Percentiles rank a stretch among this genome's conserved stretches.
Evolutionary conservation across 306 rosid species (phyloP).

Genomic region (Fragaria iinumae): DNA sequence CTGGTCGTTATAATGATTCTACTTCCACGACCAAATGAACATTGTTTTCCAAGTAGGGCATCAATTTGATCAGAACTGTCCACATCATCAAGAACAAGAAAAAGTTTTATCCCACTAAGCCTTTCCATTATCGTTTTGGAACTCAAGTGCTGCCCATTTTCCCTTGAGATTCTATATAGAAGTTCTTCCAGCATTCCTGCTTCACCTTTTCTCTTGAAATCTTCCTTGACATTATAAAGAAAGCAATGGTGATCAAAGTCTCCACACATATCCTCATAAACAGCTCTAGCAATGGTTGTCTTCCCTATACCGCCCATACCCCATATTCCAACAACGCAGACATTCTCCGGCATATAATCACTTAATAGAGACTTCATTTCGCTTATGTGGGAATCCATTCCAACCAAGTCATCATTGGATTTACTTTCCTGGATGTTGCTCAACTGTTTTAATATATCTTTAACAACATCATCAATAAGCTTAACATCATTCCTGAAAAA

Average conservation of each 20-base stretch:
- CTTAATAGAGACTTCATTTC: neutral
- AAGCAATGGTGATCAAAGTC: constrained; percentile 19
- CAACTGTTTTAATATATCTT: neutral
- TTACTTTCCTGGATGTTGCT: neutral
- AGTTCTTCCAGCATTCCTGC: constrained; percentile 18
- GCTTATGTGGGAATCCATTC: constrained; percentile 11
- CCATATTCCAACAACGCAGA: constrained; percentile 26
- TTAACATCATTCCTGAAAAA: neutral
- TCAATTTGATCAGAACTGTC: constrained; percentile 13
- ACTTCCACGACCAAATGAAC: constrained; percentile 20
- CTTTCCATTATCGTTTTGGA: neutral
- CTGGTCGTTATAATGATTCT: constrained; percentile 28
- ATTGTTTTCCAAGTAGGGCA: constrained; percentile 2
- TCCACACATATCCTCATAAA: constrained; percentile 3
- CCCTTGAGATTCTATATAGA: constrained; percentile 5
- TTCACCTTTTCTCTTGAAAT: neutral
- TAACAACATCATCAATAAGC: neutral
- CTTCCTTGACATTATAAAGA: constrained; percentile 21
- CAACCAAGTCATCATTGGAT: constrained; percentile 11
- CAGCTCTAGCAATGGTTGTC: constrained; percentile 26
- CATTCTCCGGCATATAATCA: neutral
- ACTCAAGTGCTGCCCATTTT: neutral
- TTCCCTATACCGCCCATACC: constrained; percentile 39
- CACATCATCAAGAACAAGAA: constrained; percentile 27
- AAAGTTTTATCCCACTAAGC: neutral